Conservation (phyloP, 2,329 filamentous ascomycete species). For the Mycosphaerella sp. region DNA sequence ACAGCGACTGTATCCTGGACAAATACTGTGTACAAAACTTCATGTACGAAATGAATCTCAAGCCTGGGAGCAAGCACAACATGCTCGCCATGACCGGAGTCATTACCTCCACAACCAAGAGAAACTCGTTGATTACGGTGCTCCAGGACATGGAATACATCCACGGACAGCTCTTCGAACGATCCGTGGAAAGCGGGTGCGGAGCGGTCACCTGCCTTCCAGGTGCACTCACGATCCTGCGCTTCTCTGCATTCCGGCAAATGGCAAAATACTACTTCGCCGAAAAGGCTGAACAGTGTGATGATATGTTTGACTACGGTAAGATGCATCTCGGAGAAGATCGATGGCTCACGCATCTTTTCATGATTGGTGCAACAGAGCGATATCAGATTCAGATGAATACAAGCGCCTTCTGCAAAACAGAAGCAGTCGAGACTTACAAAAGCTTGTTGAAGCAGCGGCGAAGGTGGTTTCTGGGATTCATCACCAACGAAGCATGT, state of each 20-base stretch:
- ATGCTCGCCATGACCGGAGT: constrained; percentile 98
- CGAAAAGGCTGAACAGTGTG: constrained; percentile 90
- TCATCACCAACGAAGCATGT: constrained; percentile 96
- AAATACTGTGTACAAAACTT: constrained; percentile 91
- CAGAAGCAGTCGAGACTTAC: constrained; percentile 88
- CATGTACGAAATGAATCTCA: constrained; percentile 97
- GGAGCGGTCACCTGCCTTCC: constrained; percentile 92
- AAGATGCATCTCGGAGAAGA: constrained; percentile 96
- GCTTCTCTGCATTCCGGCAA: constrained; percentile 89
- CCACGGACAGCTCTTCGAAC: constrained; percentile 91
- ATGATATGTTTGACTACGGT: constrained; percentile 92
- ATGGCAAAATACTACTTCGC: constrained; percentile 99
- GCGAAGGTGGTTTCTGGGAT: constrained; percentile 91
- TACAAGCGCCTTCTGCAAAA: constrained; percentile 96
- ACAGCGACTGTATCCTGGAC: constrained; percentile 94
- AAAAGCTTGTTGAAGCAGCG: constrained; percentile 84
- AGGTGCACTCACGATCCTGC: constrained; percentile 88
- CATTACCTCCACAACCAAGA: constrained; percentile 88
- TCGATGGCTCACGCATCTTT: constrained; percentile 92
- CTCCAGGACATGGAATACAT: constrained; percentile 98
- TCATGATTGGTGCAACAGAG: constrained; percentile 95
- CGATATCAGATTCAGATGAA: constrained; percentile 97
- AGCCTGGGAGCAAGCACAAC: constrained; percentile 81
- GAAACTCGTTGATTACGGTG: constrained; percentile 81
- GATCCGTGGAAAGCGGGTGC: constrained; percentile 89